Evolutionary conservation across 768 basidiomycete species (phyloP), one percentile per base, ranked within the genome.

Genomic region (Mycena floridula): DNA sequence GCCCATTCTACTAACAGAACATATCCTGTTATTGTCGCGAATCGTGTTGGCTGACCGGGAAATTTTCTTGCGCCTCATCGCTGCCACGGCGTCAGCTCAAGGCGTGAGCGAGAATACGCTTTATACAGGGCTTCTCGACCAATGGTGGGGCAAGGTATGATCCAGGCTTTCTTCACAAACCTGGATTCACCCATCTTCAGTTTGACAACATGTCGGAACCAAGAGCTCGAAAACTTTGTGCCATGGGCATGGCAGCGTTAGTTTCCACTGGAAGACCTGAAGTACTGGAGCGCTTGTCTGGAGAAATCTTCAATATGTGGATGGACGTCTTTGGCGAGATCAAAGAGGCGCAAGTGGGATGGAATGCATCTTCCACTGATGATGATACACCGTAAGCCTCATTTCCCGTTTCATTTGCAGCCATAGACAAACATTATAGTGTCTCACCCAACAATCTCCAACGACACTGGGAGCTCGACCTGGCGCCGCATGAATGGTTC

Each of bases 151-250:
- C 30, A 84, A 84, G 59, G 89, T 85, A 49, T 69, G 65, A 26
- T 43, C 23, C 18, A 27, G 5, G 5, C 5, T 11, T 26, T 7
- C 23, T 26, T 35, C 22, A 1, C 16, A n/a, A 25, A 35, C 16
- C 5, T 38, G 9, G 9, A 22, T 7, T 43, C n/a, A 38, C 37
- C 23, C 37, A 45, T 42, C 20, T 20, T 32, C 20, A 95, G 92
- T 90, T 93, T 59, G 92, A 95, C 61, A 86, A 83, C 57, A 87
- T 93, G 81, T 85, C 86, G 13, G 88, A 93, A 58, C 82, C 89
- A 1, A 77, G 83, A 8, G 76, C 85, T 49, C 81, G 92, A 46
- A 95, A 95, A 65, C 69, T 95, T 45, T 67, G 79, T 21, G 89
- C 90, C 9, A 83, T 95, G 70, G 89, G 85, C 2, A 77, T 89